phyloP scores from a whole-genome alignment of 352 stramenopile species.

The Phytophthora ohioensis region DNA sequence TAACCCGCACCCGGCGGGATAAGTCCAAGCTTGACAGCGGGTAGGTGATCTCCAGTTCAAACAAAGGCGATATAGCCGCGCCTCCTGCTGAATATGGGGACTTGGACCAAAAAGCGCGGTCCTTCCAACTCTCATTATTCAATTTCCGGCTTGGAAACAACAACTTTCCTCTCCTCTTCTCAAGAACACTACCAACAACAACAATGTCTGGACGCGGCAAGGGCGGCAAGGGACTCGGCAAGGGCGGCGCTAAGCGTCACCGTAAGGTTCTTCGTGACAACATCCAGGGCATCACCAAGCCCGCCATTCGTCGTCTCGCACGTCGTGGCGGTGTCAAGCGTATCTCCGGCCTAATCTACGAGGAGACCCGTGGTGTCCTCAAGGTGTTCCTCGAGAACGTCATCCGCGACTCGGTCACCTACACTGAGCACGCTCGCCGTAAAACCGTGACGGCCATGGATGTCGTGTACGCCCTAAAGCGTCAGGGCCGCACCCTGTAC shows the following conservation, averaged over 20 bases:
- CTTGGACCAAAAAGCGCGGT: slow-evolving; percentile 6
- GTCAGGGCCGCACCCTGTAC: slow-evolving; percentile 96
- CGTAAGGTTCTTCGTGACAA: slow-evolving; percentile 92
- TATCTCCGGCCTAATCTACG: slow-evolving; percentile 98
- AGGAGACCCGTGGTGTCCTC: slow-evolving; percentile 98
- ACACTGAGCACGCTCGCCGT: slow-evolving; percentile 95
- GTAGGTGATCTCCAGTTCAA: slow-evolving; percentile 29
- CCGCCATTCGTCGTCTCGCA: slow-evolving; percentile 97
- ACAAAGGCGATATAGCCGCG: slow-evolving; percentile 23
- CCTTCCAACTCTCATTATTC: slow-evolving; percentile 51
- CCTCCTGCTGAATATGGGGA: background rate
- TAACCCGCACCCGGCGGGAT: background rate
- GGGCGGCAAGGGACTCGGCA: slow-evolving; percentile 78
- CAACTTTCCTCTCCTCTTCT: slow-evolving; percentile 27
- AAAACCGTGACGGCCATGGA: slow-evolving; percentile 99
- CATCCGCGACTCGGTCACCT: slow-evolving; percentile 96
- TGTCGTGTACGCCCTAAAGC: slow-evolving; percentile 98
- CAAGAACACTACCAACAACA: slow-evolving; percentile 23
- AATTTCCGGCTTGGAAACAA: slow-evolving; percentile 55
- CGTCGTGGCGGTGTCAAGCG: slow-evolving; percentile 98
- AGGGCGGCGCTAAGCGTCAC: slow-evolving; percentile 88
- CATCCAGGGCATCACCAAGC: slow-evolving; percentile 94
- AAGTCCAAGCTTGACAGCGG: background rate
- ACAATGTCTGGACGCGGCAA: slow-evolving; percentile 81
- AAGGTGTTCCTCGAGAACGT: slow-evolving; percentile 99